Evolutionary conservation across 768 basidiomycete species (phyloP).

Genomic region (Trametes maxima): DNA sequence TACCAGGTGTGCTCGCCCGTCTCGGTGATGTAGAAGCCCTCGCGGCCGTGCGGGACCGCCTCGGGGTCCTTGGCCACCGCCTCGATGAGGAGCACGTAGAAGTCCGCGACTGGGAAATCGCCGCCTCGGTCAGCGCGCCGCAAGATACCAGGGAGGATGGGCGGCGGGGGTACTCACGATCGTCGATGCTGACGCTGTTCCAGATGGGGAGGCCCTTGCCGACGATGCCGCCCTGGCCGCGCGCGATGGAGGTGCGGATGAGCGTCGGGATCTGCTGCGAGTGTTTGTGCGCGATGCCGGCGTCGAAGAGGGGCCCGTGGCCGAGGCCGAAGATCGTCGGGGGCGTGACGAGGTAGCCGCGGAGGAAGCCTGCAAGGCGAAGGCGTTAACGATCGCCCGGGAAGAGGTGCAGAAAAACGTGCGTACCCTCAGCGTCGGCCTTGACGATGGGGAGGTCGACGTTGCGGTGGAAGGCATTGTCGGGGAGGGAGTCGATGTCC

Average conservation of each 20-base stretch:
- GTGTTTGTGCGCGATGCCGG: constrained; percentile 52
- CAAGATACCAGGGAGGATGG: background rate
- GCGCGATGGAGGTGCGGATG: constrained; percentile 45
- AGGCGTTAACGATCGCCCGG: too few species aligned
- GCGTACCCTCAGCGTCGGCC: constrained; percentile 48
- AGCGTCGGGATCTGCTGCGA: constrained; percentile 55
- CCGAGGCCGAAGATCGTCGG: constrained; percentile 62
- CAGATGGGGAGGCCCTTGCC: constrained; percentile 62
- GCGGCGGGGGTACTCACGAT: constrained; percentile 39
- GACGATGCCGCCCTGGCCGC: constrained; percentile 54
- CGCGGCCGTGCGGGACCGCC: constrained; percentile 33
- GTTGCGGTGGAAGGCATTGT: constrained; percentile 47
- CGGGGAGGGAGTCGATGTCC: constrained; percentile 48
- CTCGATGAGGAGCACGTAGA: constrained; percentile 46
- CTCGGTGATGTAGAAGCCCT: constrained; percentile 37
- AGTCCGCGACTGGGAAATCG: constrained; percentile 39
- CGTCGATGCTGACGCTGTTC: constrained; percentile 60
- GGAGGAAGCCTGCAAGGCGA: constrained; percentile 44
- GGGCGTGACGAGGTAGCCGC: constrained; percentile 55
- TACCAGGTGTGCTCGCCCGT: constrained; percentile 33
- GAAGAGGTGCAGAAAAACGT: background rate
- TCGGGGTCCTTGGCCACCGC: constrained; percentile 29
- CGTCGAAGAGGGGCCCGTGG: constrained; percentile 46
- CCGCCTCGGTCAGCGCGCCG: too few species aligned
- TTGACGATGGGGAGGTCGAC: constrained; percentile 53